These are phyloP conservation scores for Xylaria nigripes DNA, from an alignment of 495 filamentous ascomycete genomes.

Conservation along the genomic window DNA sequence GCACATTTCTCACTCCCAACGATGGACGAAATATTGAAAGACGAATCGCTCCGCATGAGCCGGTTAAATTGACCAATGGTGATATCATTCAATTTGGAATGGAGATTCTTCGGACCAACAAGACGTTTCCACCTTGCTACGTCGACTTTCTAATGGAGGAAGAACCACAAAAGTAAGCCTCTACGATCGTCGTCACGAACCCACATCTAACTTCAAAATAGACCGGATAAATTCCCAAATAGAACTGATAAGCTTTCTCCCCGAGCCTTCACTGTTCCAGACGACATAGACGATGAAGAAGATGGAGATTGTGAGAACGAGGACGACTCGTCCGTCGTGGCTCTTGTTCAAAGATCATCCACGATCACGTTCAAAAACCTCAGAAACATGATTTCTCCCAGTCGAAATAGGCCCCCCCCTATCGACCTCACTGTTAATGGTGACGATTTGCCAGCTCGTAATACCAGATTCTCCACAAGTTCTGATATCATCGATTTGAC, in stretches of 20 bases:
- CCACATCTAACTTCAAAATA: not conserved
- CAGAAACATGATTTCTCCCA: not conserved
- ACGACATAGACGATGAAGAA: conserved; percentile 38
- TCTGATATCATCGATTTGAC: conserved; percentile 30
- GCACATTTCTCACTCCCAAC: conserved; percentile 39
- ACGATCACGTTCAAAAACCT: not conserved
- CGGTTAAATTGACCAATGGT: conserved; percentile 23
- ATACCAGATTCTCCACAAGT: not conserved
- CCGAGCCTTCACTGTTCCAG: conserved; percentile 39
- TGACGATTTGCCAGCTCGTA: not conserved
- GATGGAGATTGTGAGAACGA: conserved; percentile 38
- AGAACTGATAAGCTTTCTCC: not conserved
- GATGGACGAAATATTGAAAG: conserved; percentile 15
- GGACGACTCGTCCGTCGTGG: conserved; percentile 5
- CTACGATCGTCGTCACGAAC: not conserved
- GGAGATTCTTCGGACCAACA: conserved; percentile 32
- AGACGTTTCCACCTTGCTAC: conserved; percentile 33
- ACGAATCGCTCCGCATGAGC: conserved; percentile 7
- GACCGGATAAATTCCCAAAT: not conserved
- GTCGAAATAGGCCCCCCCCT: conserved; percentile 8
- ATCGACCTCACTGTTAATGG: conserved; percentile 21
- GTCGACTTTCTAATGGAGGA: conserved; percentile 17
- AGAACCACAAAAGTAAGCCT: not conserved
- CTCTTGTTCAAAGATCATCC: not conserved
- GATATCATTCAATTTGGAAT: conserved; percentile 41